These are phyloP conservation scores for Nectriaceae sp. DNA, from an alignment of 2,329 filamentous ascomycete genomes.

Conservation along the genomic window DNA sequence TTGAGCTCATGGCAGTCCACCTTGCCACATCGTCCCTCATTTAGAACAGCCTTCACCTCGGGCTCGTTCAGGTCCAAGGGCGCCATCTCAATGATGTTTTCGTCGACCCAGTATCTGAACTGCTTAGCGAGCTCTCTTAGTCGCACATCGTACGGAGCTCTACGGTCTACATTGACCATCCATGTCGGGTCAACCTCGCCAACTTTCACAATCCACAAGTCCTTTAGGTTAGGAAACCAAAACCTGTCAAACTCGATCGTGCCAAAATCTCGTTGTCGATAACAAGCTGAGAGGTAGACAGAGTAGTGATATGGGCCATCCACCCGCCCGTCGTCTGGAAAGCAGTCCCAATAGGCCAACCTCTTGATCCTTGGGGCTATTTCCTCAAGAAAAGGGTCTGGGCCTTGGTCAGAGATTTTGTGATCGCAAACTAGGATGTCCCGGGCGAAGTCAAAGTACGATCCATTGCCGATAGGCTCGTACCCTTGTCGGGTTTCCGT, in stretches of 20 bases:
- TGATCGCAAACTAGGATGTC: slow-evolving; percentile 42
- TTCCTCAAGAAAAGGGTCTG: slow-evolving; percentile 34
- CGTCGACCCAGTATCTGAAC: slow-evolving; percentile 41
- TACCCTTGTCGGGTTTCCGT: slow-evolving; percentile 37
- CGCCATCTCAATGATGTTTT: slow-evolving; percentile 40
- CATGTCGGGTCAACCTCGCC: slow-evolving; percentile 39
- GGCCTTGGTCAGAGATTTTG: slow-evolving; percentile 35
- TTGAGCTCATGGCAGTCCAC: slow-evolving; percentile 38
- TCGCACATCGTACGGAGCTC: slow-evolving; percentile 31
- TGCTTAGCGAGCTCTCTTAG: slow-evolving; percentile 37
- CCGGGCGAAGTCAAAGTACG: slow-evolving; percentile 38
- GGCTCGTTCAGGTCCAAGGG: slow-evolving; percentile 36
- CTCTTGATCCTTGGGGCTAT: slow-evolving; percentile 36
- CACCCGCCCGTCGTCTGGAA: slow-evolving; percentile 39
- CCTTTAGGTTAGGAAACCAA: slow-evolving; percentile 41
- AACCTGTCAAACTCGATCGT: slow-evolving; percentile 39
- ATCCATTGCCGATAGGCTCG: slow-evolving; percentile 36
- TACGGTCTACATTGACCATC: slow-evolving; percentile 36
- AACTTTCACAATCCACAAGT: slow-evolving; percentile 43
- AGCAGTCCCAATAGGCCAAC: slow-evolving; percentile 43
- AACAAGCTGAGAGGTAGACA: slow-evolving; percentile 36
- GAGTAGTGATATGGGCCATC: slow-evolving; percentile 36
- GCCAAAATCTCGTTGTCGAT: slow-evolving; percentile 32
- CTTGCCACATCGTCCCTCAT: slow-evolving; percentile 38
- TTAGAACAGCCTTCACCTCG: slow-evolving; percentile 35